Evolutionary conservation across 148 eudicot species (phyloP).

Genomic region (Euryodendron excelsum): DNA sequence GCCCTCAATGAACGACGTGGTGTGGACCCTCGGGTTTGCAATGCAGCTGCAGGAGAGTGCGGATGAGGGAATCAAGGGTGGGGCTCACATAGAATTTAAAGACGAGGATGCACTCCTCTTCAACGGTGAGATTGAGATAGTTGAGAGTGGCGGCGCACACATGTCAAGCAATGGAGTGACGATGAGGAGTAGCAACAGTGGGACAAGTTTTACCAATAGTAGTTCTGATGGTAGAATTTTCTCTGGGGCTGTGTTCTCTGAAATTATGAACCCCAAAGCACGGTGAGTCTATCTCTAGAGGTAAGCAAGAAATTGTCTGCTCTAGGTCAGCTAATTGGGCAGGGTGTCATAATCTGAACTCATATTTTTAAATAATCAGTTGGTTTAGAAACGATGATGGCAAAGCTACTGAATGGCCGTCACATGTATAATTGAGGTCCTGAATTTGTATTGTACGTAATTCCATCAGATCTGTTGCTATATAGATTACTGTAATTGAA

Average conservation of each 20-base stretch:
- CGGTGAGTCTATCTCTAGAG: background rate
- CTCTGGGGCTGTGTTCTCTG: slow-evolving; percentile 18
- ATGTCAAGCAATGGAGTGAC: background rate
- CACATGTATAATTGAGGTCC: no score
- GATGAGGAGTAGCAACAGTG: background rate
- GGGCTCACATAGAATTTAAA: background rate
- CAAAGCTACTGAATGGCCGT: no score
- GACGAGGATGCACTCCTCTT: background rate
- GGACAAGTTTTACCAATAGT: no score
- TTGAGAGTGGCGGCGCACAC: background rate
- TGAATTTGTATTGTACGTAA: no score
- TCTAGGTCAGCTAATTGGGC: no score
- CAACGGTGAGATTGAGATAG: background rate
- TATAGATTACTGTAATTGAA: no score
- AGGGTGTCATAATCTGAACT: no score
- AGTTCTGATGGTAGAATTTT: slow-evolving; percentile 4
- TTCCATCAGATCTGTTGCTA: no score
- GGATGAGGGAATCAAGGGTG: background rate
- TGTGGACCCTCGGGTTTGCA: slow-evolving; percentile 14
- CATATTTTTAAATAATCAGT: no score
- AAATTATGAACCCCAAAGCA: slow-evolving; percentile 9
- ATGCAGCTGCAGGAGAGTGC: slow-evolving; percentile 12
- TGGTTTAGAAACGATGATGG: no score
- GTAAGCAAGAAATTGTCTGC: no score
- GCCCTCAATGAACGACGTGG: slow-evolving; percentile 13